These are phyloP conservation scores for Zizania palustris DNA, from an alignment of 202 grass and related monocot genomes.

Conservation along the genomic window DNA sequence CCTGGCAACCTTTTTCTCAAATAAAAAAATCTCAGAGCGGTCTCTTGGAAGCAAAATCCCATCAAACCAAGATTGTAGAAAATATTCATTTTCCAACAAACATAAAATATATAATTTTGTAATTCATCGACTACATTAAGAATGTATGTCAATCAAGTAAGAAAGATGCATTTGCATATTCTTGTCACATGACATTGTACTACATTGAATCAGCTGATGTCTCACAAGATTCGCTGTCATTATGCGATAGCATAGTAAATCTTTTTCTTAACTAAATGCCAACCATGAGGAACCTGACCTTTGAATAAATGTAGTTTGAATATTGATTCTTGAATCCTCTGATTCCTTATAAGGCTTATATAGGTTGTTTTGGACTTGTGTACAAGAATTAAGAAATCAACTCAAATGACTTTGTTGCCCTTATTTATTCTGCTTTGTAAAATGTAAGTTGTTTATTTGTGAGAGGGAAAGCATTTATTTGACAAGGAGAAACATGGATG, in stretches of 20 bases:
- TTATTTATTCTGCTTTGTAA: too few relatives aligned
- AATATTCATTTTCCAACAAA: conserved; percentile 15
- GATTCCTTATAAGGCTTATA: too few relatives aligned
- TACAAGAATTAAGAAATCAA: too few relatives aligned
- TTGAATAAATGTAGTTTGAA: neutral
- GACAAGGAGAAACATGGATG: too few relatives aligned
- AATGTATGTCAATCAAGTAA: conserved; percentile 12
- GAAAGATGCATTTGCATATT: conserved; percentile 9
- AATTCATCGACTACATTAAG: neutral
- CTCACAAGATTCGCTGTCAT: conserved; percentile 8
- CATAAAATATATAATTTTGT: conserved; percentile 26
- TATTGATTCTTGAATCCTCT: too few relatives aligned
- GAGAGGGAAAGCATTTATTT: too few relatives aligned
- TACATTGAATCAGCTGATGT: conserved; percentile 29
- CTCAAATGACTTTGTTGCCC: too few relatives aligned
- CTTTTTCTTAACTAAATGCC: neutral
- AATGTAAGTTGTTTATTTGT: too few relatives aligned
- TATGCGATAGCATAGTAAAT: conserved; percentile 7
- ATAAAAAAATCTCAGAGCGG: conserved; percentile 30
- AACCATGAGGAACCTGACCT: neutral
- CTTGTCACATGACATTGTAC: neutral
- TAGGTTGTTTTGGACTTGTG: too few relatives aligned
- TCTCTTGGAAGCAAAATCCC: conserved; percentile 35
- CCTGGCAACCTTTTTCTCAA: conserved; percentile 74
- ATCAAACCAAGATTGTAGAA: conserved; percentile 13